These are phyloP conservation scores for Saturnispora saitoi DNA, from an alignment of 805 yeast genomes.

Conservation along the genomic window DNA sequence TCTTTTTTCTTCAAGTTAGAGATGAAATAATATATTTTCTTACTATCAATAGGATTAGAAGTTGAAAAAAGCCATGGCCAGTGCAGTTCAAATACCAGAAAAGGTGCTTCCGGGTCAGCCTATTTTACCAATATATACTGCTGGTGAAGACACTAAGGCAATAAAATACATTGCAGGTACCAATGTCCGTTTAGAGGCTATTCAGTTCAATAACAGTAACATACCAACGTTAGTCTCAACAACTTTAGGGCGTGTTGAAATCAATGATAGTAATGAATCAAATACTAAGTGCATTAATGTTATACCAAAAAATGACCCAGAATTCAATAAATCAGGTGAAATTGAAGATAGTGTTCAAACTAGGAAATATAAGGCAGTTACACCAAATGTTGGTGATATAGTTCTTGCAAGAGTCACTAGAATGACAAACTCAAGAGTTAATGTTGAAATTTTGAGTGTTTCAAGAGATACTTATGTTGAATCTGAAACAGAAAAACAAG, in stretches of 20 bases:
- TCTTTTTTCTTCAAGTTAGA: neutral
- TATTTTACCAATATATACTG: slow-evolving; percentile 46
- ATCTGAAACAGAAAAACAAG: slow-evolving; percentile 5
- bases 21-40: neutral
- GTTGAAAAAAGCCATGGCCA: too few species aligned
- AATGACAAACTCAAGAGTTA: slow-evolving; percentile 60
- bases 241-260: slow-evolving; percentile 49
- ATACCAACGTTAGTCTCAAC: slow-evolving; percentile 46
- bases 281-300: slow-evolving; percentile 15
- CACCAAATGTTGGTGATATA: slow-evolving; percentile 79
- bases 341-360: neutral
- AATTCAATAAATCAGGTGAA: slow-evolving; percentile 3
- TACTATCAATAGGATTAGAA: neutral
- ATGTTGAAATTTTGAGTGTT: slow-evolving; percentile 56
- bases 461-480: slow-evolving; percentile 12
- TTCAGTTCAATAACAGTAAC: slow-evolving; percentile 31
- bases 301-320: slow-evolving; percentile 20
- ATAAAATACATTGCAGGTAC: slow-evolving; percentile 48
- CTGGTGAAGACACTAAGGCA: slow-evolving; percentile 15
- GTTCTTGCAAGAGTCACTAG: slow-evolving; percentile 71
- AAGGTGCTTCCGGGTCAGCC: slow-evolving; percentile 76
- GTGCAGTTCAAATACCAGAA: slow-evolving; percentile 28
- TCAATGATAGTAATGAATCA: slow-evolving; percentile 3
- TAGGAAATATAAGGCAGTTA: slow-evolving; percentile 26
- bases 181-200: slow-evolving; percentile 49